These are phyloP conservation scores for Cyclotella baltica DNA, from an alignment of 108 stramenopile species.

Conservation along the genomic window DNA sequence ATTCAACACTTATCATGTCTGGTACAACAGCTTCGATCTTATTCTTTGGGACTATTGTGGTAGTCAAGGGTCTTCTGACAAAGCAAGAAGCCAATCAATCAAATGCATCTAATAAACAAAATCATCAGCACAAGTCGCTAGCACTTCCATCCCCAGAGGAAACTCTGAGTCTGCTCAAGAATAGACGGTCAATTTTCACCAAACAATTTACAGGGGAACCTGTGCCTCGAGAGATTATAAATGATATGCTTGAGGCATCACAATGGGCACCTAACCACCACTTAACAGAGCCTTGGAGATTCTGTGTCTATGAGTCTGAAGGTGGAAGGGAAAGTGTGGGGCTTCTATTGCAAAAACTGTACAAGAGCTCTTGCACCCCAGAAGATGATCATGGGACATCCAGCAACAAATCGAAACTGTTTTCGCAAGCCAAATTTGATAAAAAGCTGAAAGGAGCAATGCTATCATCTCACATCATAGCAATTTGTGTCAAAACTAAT, in stretches of 20 bases:
- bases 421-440: conserved; percentile 50
- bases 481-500: conserved; percentile 28
- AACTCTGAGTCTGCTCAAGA: conserved; percentile 28
- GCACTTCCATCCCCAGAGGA: conserved; percentile 10
- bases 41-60: conserved; percentile 7
- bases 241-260: conserved; percentile 56
- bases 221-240: conserved; percentile 22
- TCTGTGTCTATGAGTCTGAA: conserved; percentile 42
- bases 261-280: conserved; percentile 54
- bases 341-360: conserved; percentile 29
- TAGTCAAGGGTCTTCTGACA: neutral
- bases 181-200: conserved; percentile 48
- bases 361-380: conserved; percentile 19
- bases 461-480: conserved; percentile 48
- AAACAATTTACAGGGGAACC: conserved; percentile 46
- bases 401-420: conserved; percentile 12
- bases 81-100: neutral
- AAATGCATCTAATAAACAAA: neutral
- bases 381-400: neutral
- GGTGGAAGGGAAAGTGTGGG: conserved; percentile 29
- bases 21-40: neutral
- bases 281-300: conserved; percentile 54
- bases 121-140: neutral
- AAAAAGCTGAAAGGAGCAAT: conserved; percentile 34
- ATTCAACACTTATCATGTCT: conserved; percentile 2